These are phyloP conservation scores for Polyporus tsugae DNA, from an alignment of 1,284 basidiomycete genomes.

Conservation along the genomic window DNA sequence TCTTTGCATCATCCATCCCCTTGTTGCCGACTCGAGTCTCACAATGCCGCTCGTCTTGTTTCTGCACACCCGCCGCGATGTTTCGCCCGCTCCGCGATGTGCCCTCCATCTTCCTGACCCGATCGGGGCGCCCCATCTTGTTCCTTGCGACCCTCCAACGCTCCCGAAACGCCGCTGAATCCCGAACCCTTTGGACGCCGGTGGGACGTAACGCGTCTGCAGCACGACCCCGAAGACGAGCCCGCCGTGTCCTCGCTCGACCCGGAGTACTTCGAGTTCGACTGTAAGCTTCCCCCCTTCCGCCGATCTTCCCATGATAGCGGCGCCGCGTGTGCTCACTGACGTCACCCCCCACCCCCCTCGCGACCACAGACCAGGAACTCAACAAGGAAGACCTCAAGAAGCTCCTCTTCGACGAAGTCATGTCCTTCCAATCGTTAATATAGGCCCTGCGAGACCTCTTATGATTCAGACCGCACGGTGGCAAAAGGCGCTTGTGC, in stretches of 20 bases:
- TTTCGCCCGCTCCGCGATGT: constrained; percentile 7
- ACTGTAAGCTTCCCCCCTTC: constrained; percentile 54
- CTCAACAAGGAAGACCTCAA: constrained; percentile 82
- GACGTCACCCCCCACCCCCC: neutral
- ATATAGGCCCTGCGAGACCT: constrained; percentile 46
- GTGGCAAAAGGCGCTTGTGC: neutral
- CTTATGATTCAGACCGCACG: constrained; percentile 8
- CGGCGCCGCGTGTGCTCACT: neutral
- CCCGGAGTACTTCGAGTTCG: constrained; percentile 89
- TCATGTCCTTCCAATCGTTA: constrained; percentile 69
- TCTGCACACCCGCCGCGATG: neutral
- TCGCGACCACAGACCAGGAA: constrained; percentile 66
- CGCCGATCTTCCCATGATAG: constrained; percentile 1
- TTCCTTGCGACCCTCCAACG: neutral
- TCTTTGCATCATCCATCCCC: constrained; percentile 10
- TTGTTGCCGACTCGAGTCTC: constrained; percentile 9
- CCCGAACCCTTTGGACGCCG: neutral
- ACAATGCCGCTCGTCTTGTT: constrained; percentile 6
- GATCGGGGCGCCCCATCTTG: neutral
- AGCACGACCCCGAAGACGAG: constrained; percentile 90
- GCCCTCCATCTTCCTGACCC: neutral
- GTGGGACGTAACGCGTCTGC: constrained; percentile 22
- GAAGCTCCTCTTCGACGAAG: constrained; percentile 69
- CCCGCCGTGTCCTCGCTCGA: constrained; percentile 78
- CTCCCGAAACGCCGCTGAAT: neutral